These are phyloP conservation scores for Scedosporium aurantiacum DNA, from an alignment of 2,329 filamentous ascomycete species.

Conservation along the genomic window DNA sequence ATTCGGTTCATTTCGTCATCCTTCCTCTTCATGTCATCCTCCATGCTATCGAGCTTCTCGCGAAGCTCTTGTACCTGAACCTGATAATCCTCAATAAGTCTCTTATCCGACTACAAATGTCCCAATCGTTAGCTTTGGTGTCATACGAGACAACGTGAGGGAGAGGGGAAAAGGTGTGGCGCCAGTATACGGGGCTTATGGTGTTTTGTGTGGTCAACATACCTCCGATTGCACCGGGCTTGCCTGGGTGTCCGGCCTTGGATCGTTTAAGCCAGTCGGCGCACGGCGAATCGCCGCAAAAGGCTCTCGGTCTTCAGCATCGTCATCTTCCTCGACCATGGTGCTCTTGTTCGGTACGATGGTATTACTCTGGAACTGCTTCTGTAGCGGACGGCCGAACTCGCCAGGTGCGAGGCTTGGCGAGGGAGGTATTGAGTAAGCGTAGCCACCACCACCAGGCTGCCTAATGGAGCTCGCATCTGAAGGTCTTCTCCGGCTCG, in stretches of 20 bases:
- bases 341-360: slow-evolving; percentile 97
- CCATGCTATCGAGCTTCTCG: slow-evolving; percentile 61
- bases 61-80: slow-evolving; percentile 64
- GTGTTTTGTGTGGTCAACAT: slow-evolving; percentile 10
- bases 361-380: slow-evolving; percentile 88
- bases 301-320: slow-evolving; percentile 47
- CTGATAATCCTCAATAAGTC: slow-evolving; percentile 69
- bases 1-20: slow-evolving; percentile 56
- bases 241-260: slow-evolving; percentile 18
- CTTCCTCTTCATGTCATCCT: slow-evolving; percentile 57
- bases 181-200: background rate
- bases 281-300: slow-evolving; percentile 32
- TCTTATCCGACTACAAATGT: slow-evolving; percentile 39
- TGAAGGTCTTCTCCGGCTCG: slow-evolving; percentile 45
- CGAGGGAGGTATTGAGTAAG: slow-evolving; percentile 46
- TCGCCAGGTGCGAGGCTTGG: slow-evolving; percentile 50
- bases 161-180: background rate
- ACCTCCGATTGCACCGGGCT: slow-evolving; percentile 29
- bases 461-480: slow-evolving; percentile 51
- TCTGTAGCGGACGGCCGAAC: slow-evolving; percentile 67
- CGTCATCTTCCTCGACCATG: slow-evolving; percentile 92
- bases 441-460: slow-evolving; percentile 16
- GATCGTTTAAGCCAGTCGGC: slow-evolving; percentile 12
- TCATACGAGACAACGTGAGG: too few species aligned
- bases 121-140: background rate